Percentiles rank a stretch among this genome's conserved stretches.
phyloP scores from a whole-genome alignment of 2,329 filamentous ascomycete species.

The Remersonia thermophila region DNA sequence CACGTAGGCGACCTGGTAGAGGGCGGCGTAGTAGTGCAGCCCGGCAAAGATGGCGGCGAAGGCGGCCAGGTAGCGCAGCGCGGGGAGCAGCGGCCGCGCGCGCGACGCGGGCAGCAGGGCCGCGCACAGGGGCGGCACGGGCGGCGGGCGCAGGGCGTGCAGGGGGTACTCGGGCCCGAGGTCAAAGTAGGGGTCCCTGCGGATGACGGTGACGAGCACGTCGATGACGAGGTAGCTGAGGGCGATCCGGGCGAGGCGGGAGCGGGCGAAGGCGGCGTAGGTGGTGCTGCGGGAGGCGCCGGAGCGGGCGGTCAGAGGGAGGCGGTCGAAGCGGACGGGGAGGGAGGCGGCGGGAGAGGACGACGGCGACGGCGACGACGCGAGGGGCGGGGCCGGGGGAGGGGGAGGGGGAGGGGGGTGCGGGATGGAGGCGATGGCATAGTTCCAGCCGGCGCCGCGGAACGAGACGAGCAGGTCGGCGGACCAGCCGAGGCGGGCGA shows the following conservation, averaged over 20 bases:
- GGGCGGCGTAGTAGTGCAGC: conserved; percentile 47
- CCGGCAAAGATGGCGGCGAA: conserved; percentile 45
- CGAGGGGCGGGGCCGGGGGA: neutral
- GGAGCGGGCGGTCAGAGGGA: conserved; percentile 29
- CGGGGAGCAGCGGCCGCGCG: conserved; percentile 26
- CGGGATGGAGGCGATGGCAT: conserved; percentile 27
- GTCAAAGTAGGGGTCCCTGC: conserved; percentile 68
- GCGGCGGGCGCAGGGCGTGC: conserved; percentile 29
- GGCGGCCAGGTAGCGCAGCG: conserved; percentile 45
- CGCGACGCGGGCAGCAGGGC: conserved; percentile 25
- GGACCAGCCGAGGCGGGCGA: conserved; percentile 41
- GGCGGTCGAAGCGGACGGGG: conserved; percentile 28
- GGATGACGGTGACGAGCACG: conserved; percentile 52
- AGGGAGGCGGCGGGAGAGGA: conserved; percentile 17
- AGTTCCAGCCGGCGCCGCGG: conserved; percentile 37
- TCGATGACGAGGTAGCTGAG: conserved; percentile 58
- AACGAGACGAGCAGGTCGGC: conserved; percentile 42
- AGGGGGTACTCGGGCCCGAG: conserved; percentile 30
- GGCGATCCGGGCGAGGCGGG: conserved; percentile 34
- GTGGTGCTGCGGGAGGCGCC: conserved; percentile 35
- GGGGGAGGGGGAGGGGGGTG: conserved; percentile 27
- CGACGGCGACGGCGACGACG: neutral
- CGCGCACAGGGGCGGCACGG: conserved; percentile 25
- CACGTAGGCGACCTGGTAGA: conserved; percentile 22
- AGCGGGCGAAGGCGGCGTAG: conserved; percentile 31